Base-by-base conservation (phyloP, 176 grass and related monocot species). In the Themeda triandra region DNA sequence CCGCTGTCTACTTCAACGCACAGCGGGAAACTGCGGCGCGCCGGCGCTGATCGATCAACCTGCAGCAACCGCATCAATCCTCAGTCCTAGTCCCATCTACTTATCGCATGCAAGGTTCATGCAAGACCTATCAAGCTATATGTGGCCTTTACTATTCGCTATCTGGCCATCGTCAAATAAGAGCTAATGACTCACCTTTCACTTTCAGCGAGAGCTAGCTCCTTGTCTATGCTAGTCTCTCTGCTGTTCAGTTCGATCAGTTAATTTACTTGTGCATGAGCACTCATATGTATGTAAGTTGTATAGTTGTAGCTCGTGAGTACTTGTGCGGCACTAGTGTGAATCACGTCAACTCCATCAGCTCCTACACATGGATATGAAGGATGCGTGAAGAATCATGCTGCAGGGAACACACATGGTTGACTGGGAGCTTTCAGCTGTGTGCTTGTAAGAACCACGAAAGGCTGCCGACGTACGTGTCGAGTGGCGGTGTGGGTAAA, bases 1-100 rank as follows among this genome's bases (percentile, higher is more conserved):
- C 91, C 14, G 91, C 91, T 73, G 91, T 93, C 82, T 93, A 93
- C 85, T 93, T 93, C 91, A 90, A 93, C 63, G 85, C 82, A 54
- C 91, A 93, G 67, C 68, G 91, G 27, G 91, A 93, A 88, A 90
- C 88, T 21, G 91, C 94, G 5, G 94, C 94, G 1, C 94, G 94
- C 66, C 88, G 94, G 83, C 92, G 94, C 75, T 97, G 82, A 84
- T 18, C n/a, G 15, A 44, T 21, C 32, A 36, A 2, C 7, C 39
- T 10, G 29, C 62, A 21, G 77, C 77, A 32, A 48, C 29, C 29
- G 3, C 77, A 65, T 19, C 39, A 40, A 40, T 40, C 39, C 39
- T 40, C 39, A 40, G 8, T 8, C 39, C 39, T 37, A 75, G 31
- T 39, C 10, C n/a, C 13, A 48, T 48, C 6, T 30, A 6, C 17